Percentiles rank a stretch among this genome's conserved stretches.
These are phyloP conservation scores for Solanum sitiens DNA, from an alignment of 257 asterid genomes.

Conservation along the genomic window DNA sequence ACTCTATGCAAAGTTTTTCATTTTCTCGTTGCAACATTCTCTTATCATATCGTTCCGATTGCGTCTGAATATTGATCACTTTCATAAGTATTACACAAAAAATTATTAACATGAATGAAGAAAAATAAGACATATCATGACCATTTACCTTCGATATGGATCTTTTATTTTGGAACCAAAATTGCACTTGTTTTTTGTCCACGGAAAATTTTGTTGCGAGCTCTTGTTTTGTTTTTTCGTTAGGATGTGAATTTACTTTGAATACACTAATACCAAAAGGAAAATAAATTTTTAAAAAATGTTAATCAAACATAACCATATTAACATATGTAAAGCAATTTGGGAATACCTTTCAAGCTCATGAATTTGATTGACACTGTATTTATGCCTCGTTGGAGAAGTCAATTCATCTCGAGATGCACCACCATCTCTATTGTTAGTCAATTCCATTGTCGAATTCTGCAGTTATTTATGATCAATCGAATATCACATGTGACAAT, in stretches of 20 bases:
- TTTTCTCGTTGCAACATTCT: neutral
- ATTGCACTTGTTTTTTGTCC: neutral
- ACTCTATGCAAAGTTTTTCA: neutral
- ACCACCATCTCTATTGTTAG: slow-evolving; percentile 40
- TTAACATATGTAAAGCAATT: neutral
- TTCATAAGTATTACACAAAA: no score
- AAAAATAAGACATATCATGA: no score
- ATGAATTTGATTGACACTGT: slow-evolving; percentile 55
- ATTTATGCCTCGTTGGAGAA: slow-evolving; percentile 26
- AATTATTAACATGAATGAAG: neutral
- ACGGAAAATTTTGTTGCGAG: slow-evolving; percentile 40
- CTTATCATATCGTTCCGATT: no score
- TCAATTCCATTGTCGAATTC: neutral
- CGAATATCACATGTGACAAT: neutral
- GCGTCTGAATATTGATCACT: neutral
- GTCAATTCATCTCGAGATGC: slow-evolving; percentile 55
- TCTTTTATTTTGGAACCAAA: neutral
- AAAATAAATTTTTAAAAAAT: neutral
- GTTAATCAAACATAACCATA: neutral
- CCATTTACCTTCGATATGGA: neutral
- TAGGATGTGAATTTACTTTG: slow-evolving; percentile 75
- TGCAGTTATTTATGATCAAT: neutral
- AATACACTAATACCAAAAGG: slow-evolving; percentile 28
- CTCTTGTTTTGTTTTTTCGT: slow-evolving; percentile 54
- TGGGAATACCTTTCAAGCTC: slow-evolving; percentile 53